phyloP scores from a whole-genome alignment of 208 protist species.

The Herpetomonas muscarum region DNA sequence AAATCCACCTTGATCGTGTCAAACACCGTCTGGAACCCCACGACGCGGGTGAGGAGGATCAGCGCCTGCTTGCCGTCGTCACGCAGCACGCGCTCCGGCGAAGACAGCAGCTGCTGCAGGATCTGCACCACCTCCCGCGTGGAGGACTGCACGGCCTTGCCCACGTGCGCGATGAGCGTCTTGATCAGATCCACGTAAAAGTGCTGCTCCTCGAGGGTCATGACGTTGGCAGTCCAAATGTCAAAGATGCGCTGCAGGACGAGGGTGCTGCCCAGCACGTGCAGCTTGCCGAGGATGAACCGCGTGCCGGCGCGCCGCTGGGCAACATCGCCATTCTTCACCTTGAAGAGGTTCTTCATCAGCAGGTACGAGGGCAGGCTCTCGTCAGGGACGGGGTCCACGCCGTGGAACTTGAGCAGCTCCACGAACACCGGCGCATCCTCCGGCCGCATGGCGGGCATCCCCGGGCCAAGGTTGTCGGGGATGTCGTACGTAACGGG shows the following conservation, averaged over 20 bases:
- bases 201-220: conserved; percentile 98
- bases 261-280: conserved; percentile 95
- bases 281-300: conserved; percentile 97
- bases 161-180: conserved; percentile 97
- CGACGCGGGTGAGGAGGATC: conserved; percentile 98
- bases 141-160: conserved; percentile 95
- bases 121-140: conserved; percentile 99
- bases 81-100: conserved; percentile 97
- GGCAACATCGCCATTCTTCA: conserved; percentile 99
- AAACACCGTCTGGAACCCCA: conserved; percentile 98
- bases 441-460: conserved; percentile 96
- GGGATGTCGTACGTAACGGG: conserved; percentile 76
- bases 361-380: conserved; percentile 94
- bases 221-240: conserved; percentile 95
- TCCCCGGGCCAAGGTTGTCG: conserved; percentile 77
- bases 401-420: conserved; percentile 91
- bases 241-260: conserved; percentile 98
- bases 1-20: conserved; percentile 98
- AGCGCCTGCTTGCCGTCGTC: conserved; percentile 99
- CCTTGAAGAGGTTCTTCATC: conserved; percentile 97
- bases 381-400: conserved; percentile 83
- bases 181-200: conserved; percentile 99
- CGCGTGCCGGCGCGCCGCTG: conserved; percentile 96
- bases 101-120: conserved; percentile 98
- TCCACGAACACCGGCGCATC: conserved; percentile 96